Evolutionary conservation across 2,329 filamentous ascomycete genomes (phyloP), one percentile per base, ranked within the genome.

Genomic region (Aspergillus pseudonomiae): DNA sequence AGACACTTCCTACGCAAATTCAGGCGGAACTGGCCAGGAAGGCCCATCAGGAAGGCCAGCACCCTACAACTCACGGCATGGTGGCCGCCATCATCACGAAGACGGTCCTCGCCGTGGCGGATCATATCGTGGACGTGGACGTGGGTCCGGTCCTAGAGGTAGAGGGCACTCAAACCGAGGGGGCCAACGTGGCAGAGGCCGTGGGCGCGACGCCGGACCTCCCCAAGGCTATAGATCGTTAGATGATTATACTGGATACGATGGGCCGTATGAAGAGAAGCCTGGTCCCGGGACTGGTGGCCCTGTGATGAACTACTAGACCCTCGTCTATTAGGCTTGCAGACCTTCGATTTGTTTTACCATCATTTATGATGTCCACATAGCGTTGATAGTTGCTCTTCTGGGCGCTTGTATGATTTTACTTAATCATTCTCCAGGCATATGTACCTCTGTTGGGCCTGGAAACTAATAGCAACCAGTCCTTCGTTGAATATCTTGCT

Each of bases 181-280:
- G 41, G 74, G 76, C 14, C 76, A 79, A 62, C 81, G 82, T 63
- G 80, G 81, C n/a, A 74, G 79, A 45, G 80, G 82, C 7, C 78
- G 79, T 60, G 81, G 85, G 54, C 81, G 84, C 12, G 79, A 85
- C 54, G 78, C 81, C 30, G 83, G 84, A 26, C 82, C 83, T 30
- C 79, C 81, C 62, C 81, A 83, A 65, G 80, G 82, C 52, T 92
- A 92, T 74, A 84, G 85, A 62, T 91, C 89, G 2, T 81, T 92
- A 2, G 90, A 92, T 73, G 90, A 92, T 68, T 77, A 80, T 59
- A 68, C 66, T 62, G 73, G 71, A 11, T 75, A 79, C 54, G 69
- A 66, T 62, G 73, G 71, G 6, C 56, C 71, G 4, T 61, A 62
- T 41, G 68, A 69, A 30, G 73, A 74, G n/a, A 73, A 71, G 50